These are phyloP conservation scores for Eucalyptus polyanthemos DNA, from an alignment of 345 rosid species.

Conservation along the genomic window DNA sequence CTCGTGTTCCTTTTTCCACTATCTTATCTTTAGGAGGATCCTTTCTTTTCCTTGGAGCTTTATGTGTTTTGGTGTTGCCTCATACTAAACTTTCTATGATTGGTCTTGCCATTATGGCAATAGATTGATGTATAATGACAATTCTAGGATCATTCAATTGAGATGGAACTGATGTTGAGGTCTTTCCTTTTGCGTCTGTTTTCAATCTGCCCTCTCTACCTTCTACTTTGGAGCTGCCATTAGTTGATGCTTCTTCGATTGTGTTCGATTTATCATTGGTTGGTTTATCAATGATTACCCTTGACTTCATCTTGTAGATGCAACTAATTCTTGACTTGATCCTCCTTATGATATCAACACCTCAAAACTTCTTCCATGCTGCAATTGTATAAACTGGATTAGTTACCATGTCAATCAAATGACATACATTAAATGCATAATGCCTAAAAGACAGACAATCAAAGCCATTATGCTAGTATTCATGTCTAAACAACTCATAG, in stretches of 20 bases:
- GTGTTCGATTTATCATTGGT: not conserved
- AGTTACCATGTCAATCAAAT: not conserved
- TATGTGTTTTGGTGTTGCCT: too few relatives aligned
- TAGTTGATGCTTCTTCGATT: too few relatives aligned
- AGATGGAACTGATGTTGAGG: too few relatives aligned
- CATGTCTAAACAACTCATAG: not conserved
- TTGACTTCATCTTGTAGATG: not conserved
- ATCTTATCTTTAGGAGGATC: too few relatives aligned
- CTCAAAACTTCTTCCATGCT: not conserved
- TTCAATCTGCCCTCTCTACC: too few relatives aligned
- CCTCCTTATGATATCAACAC: not conserved
- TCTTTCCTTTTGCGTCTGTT: too few relatives aligned
- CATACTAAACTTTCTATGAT: too few relatives aligned
- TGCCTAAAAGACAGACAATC: not conserved
- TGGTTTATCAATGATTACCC: not conserved
- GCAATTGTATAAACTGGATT: not conserved
- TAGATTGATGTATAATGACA: too few relatives aligned
- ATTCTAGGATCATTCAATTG: too few relatives aligned
- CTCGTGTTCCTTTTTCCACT: too few relatives aligned
- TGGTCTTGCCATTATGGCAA: too few relatives aligned
- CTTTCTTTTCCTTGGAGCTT: too few relatives aligned
- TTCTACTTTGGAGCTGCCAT: not conserved
- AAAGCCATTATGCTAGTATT: not conserved
- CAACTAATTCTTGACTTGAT: not conserved
- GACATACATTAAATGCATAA: not conserved